A percentile compares a stretch with the other conserved stretches of the same genome.
These are phyloP conservation scores for Gelatoporia subvermispora DNA, from an alignment of 768 basidiomycete genomes.

Conservation along the genomic window DNA sequence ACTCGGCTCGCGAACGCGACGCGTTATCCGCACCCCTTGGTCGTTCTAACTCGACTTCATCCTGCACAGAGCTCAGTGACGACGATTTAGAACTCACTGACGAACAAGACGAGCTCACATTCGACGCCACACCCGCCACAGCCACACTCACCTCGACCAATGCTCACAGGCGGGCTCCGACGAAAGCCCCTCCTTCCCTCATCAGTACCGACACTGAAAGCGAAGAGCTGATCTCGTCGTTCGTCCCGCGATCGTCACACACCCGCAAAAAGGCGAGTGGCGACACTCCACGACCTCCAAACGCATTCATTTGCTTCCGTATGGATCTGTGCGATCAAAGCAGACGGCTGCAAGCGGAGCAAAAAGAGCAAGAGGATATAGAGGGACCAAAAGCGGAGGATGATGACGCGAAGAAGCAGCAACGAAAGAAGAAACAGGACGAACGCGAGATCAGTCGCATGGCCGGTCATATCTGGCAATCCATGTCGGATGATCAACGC, in stretches of 20 bases:
- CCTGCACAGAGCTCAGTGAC: too few relatives aligned
- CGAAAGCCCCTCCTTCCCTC: constrained; percentile 5
- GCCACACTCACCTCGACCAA: background rate
- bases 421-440: constrained; percentile 51
- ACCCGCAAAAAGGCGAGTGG: constrained; percentile 35
- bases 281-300: constrained; percentile 70
- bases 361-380: constrained; percentile 5
- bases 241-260: constrained; percentile 33
- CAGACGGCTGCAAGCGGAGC: background rate
- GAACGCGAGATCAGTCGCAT: constrained; percentile 73
- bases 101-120: too few relatives aligned
- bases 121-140: background rate
- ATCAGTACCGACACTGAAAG: background rate
- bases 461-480: constrained; percentile 65
- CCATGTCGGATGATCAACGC: constrained; percentile 43
- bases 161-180: constrained; percentile 5
- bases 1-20: constrained; percentile 2
- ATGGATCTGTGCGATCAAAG: constrained; percentile 49
- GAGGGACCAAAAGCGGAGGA: constrained; percentile 1
- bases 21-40: constrained; percentile 3
- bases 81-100: too few relatives aligned
- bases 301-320: constrained; percentile 83
- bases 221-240: constrained; percentile 13
- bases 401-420: constrained; percentile 32
- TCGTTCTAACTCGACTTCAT: background rate